These are phyloP conservation scores for Fusarium equiseti DNA, from an alignment of 2,329 filamentous ascomycete species.

Conservation along the genomic window DNA sequence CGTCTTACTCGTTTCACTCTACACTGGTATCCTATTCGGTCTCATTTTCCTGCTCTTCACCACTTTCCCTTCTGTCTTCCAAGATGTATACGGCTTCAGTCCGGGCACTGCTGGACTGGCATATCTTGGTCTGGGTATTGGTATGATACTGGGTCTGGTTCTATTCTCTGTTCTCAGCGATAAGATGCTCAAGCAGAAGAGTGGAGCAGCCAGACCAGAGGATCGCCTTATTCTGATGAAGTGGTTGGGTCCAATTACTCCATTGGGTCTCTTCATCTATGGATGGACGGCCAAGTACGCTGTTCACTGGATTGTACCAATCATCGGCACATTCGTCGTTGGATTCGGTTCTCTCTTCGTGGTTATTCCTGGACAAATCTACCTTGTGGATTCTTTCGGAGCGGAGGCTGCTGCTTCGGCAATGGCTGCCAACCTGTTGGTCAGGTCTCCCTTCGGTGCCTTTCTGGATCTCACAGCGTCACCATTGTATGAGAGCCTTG, in stretches of 20 bases:
- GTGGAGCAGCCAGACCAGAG: slow-evolving; percentile 52
- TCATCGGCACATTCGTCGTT: slow-evolving; percentile 66
- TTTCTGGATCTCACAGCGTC: slow-evolving; percentile 29
- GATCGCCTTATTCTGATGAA: slow-evolving; percentile 67
- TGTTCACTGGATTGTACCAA: slow-evolving; percentile 69
- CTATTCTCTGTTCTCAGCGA: slow-evolving; percentile 32
- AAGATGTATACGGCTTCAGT: slow-evolving; percentile 51
- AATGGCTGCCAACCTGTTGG: slow-evolving; percentile 40
- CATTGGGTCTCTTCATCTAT: slow-evolving; percentile 67
- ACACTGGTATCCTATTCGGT: slow-evolving; percentile 53
- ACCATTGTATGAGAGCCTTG: slow-evolving; percentile 21
- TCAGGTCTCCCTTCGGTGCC: slow-evolving; percentile 51
- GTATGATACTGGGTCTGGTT: slow-evolving; percentile 46
- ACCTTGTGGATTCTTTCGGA: slow-evolving; percentile 46
- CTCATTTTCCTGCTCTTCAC: slow-evolving; percentile 55
- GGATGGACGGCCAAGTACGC: slow-evolving; percentile 67
- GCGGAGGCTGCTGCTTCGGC: slow-evolving; percentile 43
- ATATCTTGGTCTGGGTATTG: slow-evolving; percentile 64
- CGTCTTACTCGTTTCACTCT: slow-evolving; percentile 59
- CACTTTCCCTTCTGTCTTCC: slow-evolving; percentile 54
- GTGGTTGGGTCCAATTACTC: slow-evolving; percentile 64
- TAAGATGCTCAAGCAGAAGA: slow-evolving; percentile 18
- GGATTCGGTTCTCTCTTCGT: slow-evolving; percentile 57
- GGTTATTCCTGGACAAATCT: slow-evolving; percentile 49
- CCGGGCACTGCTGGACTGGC: slow-evolving; percentile 51